Evolutionary conservation across 164 flowering plant genomes (phyloP), one percentile per base, ranked within the genome.

Genomic region (Dillenia turbinata): DNA sequence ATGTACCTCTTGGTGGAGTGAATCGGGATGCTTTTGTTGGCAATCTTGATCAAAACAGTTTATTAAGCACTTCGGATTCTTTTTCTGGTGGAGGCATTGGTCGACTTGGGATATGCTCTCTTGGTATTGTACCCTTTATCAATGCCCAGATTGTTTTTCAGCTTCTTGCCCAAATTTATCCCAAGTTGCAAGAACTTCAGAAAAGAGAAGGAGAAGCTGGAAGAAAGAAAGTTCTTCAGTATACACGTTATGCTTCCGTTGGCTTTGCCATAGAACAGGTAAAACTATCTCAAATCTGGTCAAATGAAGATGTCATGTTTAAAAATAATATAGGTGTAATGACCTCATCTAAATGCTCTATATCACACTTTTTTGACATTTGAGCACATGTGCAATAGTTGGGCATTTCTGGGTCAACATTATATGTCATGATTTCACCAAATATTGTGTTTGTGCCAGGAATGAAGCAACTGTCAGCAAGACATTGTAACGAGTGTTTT

Each of bases 1-100:
- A 95, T 73, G 71, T 95, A 61, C 99, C 99, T 54, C 87, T 95
- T 69, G 99, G 99, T 65, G 99, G 99, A 22, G 97, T 95, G 47
- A 95, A 95, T 63, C 77, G 92, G 16, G 99, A 89, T 49, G 95
- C 99, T 49, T 95, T 95, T 76, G 74, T 75, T 57, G 99, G 99
- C 47, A 91, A 86, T 80, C 77, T 95, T 75, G 99, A 89, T 69
- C 92, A 89, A 75, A 95, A 91, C 69, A 91, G 94, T 72, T 67
- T 91, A 13, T 77, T 95, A 73, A 79, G 92, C 77, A 95, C 99
- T 51, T 81, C 91, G 73, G 99, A 95, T 81, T 75, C 97, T n/a
- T 95, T 95, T 77, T 95, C 99, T 64, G 99, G 99, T 44, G 99
- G 99, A 58, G 99, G 99, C 60, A 91, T 95, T 65, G 99, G 99